These are phyloP conservation scores for Alternaria consortialis DNA, from an alignment of 2,329 filamentous ascomycete species.

Conservation along the genomic window DNA sequence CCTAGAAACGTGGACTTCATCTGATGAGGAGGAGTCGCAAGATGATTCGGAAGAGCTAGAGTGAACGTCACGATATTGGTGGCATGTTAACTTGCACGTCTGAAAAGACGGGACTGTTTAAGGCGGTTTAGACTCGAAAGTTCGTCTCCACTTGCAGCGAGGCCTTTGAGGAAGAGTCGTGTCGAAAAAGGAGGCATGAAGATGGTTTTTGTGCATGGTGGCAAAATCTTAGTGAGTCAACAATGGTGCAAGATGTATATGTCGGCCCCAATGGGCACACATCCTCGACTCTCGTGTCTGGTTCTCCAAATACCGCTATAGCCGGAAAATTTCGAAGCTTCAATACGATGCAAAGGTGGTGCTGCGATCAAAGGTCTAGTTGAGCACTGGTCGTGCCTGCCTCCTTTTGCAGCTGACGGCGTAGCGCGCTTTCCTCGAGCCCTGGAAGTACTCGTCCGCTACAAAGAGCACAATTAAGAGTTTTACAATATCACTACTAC, in stretches of 20 bases:
- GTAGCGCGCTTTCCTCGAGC: slow-evolving; percentile 2
- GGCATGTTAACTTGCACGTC: neutral
- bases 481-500: neutral
- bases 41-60: neutral
- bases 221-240: neutral
- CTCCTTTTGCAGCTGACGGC: neutral
- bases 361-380: neutral
- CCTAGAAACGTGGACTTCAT: neutral
- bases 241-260: neutral
- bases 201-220: neutral
- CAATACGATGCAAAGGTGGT: neutral
- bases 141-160: neutral
- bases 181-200: neutral
- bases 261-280: neutral
- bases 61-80: neutral
- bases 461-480: neutral
- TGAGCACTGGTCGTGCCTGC: neutral
- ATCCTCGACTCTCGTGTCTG: neutral
- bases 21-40: neutral
- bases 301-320: neutral
- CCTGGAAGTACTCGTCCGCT: neutral
- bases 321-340: neutral
- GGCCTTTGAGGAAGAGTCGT: neutral
- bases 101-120: neutral
- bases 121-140: neutral